Conservation (phyloP, 2,329 filamentous ascomycete genomes). For the Xylaria digitata region DNA sequence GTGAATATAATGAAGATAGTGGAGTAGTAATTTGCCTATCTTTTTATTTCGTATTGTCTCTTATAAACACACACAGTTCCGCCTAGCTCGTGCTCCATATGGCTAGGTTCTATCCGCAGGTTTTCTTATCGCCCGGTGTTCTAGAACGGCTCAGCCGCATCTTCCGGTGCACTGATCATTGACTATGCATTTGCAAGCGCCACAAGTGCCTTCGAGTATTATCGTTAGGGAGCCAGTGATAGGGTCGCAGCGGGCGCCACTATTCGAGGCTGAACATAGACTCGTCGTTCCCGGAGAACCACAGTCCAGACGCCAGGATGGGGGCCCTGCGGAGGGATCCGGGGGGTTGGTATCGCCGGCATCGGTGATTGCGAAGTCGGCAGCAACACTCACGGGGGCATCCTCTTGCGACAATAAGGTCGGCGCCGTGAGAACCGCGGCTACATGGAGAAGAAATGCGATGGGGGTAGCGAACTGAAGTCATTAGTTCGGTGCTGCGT, state of each 20-base stretch:
- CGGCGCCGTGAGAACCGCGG: constrained; percentile 34
- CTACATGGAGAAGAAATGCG: constrained; percentile 19
- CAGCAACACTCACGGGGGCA: neutral
- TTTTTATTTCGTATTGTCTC: neutral
- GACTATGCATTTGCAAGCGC: constrained; percentile 41
- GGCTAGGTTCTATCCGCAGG: constrained; percentile 6
- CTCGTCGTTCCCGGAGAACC: constrained; percentile 40
- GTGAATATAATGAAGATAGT: neutral
- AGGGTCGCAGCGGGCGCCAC: constrained; percentile 43
- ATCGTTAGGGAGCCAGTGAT: constrained; percentile 43
- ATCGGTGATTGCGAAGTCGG: neutral
- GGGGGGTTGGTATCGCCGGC: constrained; percentile 8
- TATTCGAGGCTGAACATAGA: constrained; percentile 42
- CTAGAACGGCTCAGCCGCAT: constrained; percentile 33
- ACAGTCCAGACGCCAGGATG: constrained; percentile 43
- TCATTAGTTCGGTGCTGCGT: constrained; percentile 6
- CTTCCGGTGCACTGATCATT: constrained; percentile 37
- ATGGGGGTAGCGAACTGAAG: constrained; percentile 22
- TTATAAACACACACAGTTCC: neutral
- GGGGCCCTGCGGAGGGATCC: constrained; percentile 17
- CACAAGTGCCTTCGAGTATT: constrained; percentile 43
- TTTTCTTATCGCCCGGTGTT: neutral
- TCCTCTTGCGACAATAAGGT: neutral
- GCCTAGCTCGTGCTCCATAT: neutral
- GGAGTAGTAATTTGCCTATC: neutral